These are phyloP conservation scores for Kandelia obovata DNA, from an alignment of 345 rosid genomes.

Conservation along the genomic window DNA sequence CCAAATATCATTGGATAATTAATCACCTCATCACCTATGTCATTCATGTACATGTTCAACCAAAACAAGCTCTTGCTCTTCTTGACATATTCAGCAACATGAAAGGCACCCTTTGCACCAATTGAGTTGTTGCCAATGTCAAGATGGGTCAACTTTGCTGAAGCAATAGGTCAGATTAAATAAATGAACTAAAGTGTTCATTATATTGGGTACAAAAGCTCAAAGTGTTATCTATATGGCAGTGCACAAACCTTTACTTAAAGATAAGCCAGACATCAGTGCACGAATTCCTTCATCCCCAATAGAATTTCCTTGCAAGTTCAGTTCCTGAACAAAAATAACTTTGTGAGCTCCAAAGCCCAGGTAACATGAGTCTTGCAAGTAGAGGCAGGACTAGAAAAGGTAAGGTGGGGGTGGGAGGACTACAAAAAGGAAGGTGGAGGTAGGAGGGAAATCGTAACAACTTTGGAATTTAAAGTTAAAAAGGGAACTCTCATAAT, in stretches of 20 bases:
- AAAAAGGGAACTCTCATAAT: too few relatives aligned
- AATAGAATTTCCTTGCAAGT: constrained; percentile 87
- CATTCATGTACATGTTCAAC: constrained; percentile 97
- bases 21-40: constrained; percentile 86
- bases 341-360: constrained; percentile 8
- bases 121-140: constrained; percentile 95
- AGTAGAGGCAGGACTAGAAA: too few relatives aligned
- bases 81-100: constrained; percentile 79
- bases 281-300: constrained; percentile 95
- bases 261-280: constrained; percentile 76
- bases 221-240: constrained; percentile 5
- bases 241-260: constrained; percentile 63
- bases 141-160: constrained; percentile 64
- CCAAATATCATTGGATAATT: constrained; percentile 5
- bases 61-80: constrained; percentile 86
- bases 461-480: too few relatives aligned
- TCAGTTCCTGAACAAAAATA: constrained; percentile 63
- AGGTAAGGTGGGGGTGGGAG: too few relatives aligned
- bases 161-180: constrained; percentile 24
- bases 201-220: constrained; percentile 5
- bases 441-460: too few relatives aligned
- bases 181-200: neutral
- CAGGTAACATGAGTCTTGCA: too few relatives aligned
- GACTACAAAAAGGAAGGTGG: too few relatives aligned
- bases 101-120: constrained; percentile 73